These are phyloP conservation scores for Chloroidium sp. DNA, from an alignment of 163 green algal species.

Conservation along the genomic window DNA sequence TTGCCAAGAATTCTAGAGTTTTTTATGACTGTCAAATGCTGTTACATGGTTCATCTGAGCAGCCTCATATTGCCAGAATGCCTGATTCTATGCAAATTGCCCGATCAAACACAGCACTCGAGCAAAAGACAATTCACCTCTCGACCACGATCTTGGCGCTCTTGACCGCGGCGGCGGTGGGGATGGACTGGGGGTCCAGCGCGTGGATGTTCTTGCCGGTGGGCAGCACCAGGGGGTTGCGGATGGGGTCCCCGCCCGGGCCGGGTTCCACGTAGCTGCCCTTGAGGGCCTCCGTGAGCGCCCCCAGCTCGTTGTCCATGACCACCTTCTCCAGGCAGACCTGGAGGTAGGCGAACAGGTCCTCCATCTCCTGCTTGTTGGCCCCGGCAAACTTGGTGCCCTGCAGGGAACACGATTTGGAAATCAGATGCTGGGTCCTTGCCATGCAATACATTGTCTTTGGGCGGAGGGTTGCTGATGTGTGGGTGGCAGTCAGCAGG, in stretches of 20 bases:
- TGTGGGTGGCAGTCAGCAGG: background rate
- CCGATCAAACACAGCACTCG: background rate
- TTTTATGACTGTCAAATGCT: too few species aligned
- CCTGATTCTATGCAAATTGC: background rate
- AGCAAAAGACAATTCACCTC: slow-evolving; percentile 9
- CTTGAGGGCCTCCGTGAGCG: slow-evolving; percentile 42
- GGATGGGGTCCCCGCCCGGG: slow-evolving; percentile 95
- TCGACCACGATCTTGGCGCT: slow-evolving; percentile 83
- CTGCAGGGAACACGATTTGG: slow-evolving; percentile 4
- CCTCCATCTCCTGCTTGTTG: slow-evolving; percentile 69
- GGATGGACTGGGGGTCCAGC: slow-evolving; percentile 95
- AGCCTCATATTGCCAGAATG: too few species aligned
- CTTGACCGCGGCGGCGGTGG: slow-evolving; percentile 69
- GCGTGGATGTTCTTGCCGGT: slow-evolving; percentile 99
- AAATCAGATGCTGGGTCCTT: too few species aligned
- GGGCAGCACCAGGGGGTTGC: slow-evolving; percentile 70
- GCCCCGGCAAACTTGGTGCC: slow-evolving; percentile 58
- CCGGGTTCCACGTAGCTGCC: slow-evolving; percentile 41
- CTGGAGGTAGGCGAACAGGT: slow-evolving; percentile 91
- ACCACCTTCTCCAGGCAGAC: slow-evolving; percentile 95
- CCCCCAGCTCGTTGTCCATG: slow-evolving; percentile 97
- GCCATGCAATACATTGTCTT: background rate
- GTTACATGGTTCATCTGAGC: too few species aligned
- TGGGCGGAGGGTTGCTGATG: background rate
- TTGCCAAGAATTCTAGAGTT: too few species aligned